Conservation (phyloP, 2,329 filamentous ascomycete species). For the Aspergillus chevalieri region DNA sequence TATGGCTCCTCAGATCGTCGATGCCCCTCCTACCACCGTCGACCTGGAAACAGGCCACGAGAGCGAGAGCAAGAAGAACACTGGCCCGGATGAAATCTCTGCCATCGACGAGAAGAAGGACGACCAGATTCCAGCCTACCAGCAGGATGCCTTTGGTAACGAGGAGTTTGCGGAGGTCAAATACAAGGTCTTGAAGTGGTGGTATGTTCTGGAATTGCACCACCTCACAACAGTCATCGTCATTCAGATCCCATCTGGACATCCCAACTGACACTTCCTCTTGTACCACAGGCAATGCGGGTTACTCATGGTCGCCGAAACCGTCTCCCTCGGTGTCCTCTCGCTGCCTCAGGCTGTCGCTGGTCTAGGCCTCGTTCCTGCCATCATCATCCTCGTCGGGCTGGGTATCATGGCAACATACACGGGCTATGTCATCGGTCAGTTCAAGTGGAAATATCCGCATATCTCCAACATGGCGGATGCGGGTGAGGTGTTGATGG, state of each 20-base stretch:
- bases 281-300: conserved; percentile 35
- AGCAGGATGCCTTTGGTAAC: conserved; percentile 35
- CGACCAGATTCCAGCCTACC: conserved; percentile 10
- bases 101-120: conserved; percentile 17
- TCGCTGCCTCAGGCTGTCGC: conserved; percentile 50
- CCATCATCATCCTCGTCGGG: conserved; percentile 48
- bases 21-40: conserved; percentile 5
- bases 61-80: conserved; percentile 6
- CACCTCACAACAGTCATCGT: no score
- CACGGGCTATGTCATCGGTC: conserved; percentile 55
- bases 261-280: background rate
- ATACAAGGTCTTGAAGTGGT: conserved; percentile 48
- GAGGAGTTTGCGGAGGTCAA: conserved; percentile 41
- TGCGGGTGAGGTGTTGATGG: conserved; percentile 57
- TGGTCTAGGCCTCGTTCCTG: conserved; percentile 48
- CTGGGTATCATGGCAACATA: conserved; percentile 55
- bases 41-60: conserved; percentile 8
- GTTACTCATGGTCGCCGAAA: conserved; percentile 55
- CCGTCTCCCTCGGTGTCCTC: conserved; percentile 52
- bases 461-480: conserved; percentile 62
- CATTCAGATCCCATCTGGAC: background rate
- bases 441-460: conserved; percentile 53
- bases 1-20: conserved; percentile 11
- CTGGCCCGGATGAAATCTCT: conserved; percentile 5
- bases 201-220: conserved; percentile 11